Evolutionary conservation across 331 rosid genomes (phyloP).

Genomic region (Prunus yedoensis): DNA sequence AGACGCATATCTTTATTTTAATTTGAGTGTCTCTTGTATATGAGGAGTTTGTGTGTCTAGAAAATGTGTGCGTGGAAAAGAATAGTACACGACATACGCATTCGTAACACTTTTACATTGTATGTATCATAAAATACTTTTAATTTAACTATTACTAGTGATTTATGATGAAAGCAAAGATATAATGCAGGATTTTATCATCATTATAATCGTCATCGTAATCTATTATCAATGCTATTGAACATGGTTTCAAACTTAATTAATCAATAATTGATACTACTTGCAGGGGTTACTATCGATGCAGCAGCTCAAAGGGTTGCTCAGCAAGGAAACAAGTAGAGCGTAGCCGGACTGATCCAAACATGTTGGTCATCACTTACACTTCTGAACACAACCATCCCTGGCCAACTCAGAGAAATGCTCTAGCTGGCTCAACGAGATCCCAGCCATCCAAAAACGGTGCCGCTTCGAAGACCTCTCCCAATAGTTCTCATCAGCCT

Average conservation of each 20-base stretch:
- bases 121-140: not conserved
- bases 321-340: slow-evolving; percentile 98
- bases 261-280: not conserved
- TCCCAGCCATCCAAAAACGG: slow-evolving; percentile 72
- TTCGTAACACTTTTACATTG: too few species aligned
- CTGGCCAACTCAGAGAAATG: slow-evolving; percentile 98
- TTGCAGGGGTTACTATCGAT: slow-evolving; percentile 92
- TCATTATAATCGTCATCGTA: not conserved
- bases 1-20: not conserved
- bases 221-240: not conserved
- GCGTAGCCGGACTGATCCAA: slow-evolving; percentile 91
- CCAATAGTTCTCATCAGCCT: slow-evolving; percentile 7
- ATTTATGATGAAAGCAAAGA: not conserved
- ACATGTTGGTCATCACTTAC: slow-evolving; percentile 94
- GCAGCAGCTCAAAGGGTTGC: slow-evolving; percentile 98
- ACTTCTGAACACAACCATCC: slow-evolving; percentile 99
- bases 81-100: not conserved
- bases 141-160: not conserved
- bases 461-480: slow-evolving; percentile 36
- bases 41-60: not conserved
- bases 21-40: not conserved
- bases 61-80: not conserved
- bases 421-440: slow-evolving; percentile 94
- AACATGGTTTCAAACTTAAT: too few species aligned
- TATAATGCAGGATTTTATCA: not conserved